Evolutionary conservation across 73 alveolate genomes (phyloP), one percentile per base, ranked within the genome.

Genomic region (Urostyla sp.): DNA sequence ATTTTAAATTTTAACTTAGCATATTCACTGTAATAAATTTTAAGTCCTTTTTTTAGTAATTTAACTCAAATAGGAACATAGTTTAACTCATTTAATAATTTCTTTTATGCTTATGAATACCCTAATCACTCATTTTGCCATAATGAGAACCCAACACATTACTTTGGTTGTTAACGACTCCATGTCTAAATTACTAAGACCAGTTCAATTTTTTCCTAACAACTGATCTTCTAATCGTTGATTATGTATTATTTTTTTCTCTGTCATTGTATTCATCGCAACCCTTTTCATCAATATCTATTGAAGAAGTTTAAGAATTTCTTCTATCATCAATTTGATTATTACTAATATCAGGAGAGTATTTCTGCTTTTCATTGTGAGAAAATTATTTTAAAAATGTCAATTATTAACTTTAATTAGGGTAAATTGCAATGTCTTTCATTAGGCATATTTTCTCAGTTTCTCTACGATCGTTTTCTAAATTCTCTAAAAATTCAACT

Each of bases 131-230:
- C 83, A 67, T 45, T 59, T 69, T 2, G 83, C 83, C 69, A 69
- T 69, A 27, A 69, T 46, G 3, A 69, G 83, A 67, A 46, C 49
- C 69, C 23, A 45, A 26, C 7, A 54, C 34, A 13, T 45, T 69
- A 5, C 53, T 69, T 30, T 48, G 44, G 20, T 45, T 49, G 30
- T 44, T 69, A 3, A 69, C 24, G 5, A 49, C 55, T 27, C 83
- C 83, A 24, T 69, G 10, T 46, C 56, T 57, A 49, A 69, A 69
- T 35, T 69, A 23, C 36, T 69, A 69, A 13, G 83, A 69, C 83
- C 83, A 69, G 72, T 69, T 69, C 23, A 69, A 55, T 34, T 69
- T 69, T 18, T 69, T 69, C 54, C 48, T 69, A 24, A 69, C 83
- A n/a, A 69, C 83, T 2, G 83, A 69, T 32, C 83, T 69, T 69